phyloP scores from a whole-genome alignment of 2,329 filamentous ascomycete species.

The Colletotrichum orbiculare region DNA sequence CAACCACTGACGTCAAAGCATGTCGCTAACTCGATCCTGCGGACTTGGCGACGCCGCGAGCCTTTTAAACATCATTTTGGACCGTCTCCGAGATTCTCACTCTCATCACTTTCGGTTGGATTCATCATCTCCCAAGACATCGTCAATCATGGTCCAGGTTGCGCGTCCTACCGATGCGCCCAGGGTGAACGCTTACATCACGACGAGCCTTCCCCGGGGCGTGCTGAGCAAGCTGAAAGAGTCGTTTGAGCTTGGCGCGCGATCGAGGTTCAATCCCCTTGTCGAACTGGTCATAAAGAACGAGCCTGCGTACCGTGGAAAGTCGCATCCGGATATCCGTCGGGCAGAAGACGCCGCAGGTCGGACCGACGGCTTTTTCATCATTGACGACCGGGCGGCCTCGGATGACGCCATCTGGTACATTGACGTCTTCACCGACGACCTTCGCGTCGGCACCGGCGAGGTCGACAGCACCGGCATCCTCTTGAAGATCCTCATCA shows the following conservation, averaged over 20 bases:
- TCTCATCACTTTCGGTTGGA: too few relatives aligned
- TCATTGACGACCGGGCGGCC: conserved; percentile 37
- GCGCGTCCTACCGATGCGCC: not conserved
- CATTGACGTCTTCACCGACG: conserved; percentile 36
- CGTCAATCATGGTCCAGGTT: not conserved
- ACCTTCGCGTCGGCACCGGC: conserved; percentile 35
- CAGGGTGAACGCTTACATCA: not conserved
- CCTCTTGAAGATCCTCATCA: conserved; percentile 40
- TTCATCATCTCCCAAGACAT: too few relatives aligned
- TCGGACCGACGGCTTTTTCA: conserved; percentile 35
- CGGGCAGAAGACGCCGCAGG: conserved; percentile 38
- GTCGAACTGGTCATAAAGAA: conserved; percentile 40
- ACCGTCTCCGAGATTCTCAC: too few relatives aligned
- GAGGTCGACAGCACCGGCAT: conserved; percentile 37
- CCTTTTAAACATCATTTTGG: too few relatives aligned
- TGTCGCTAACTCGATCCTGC: too few relatives aligned
- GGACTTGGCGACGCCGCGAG: too few relatives aligned
- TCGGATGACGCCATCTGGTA: conserved; percentile 39
- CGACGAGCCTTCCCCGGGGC: not conserved
- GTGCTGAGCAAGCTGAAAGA: conserved; percentile 31
- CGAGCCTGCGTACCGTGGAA: conserved; percentile 37
- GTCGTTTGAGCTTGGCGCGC: conserved; percentile 39
- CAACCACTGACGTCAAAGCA: too few relatives aligned
- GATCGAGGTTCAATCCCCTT: conserved; percentile 36
- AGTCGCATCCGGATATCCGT: conserved; percentile 40